These are phyloP conservation scores for Cutaneotrichosporon arboriforme DNA, from an alignment of 1,284 basidiomycete genomes.

Conservation along the genomic window DNA sequence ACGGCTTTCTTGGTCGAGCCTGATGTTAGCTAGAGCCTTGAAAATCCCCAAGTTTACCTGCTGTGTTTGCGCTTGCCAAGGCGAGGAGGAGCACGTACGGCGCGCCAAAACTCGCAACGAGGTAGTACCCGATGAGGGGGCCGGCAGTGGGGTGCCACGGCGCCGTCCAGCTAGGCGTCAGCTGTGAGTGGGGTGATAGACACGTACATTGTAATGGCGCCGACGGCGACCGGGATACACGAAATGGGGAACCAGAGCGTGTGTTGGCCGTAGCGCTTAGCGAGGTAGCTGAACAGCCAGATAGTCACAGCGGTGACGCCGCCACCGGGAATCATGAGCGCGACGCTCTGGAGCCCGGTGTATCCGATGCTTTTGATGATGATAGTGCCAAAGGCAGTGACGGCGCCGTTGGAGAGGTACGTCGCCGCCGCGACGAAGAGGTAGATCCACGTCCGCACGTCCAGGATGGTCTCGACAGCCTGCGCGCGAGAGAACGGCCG, in stretches of 20 bases:
- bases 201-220: constrained; percentile 40
- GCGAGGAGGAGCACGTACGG: constrained; percentile 52
- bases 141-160: constrained; percentile 48
- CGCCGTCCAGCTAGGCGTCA: constrained; percentile 47
- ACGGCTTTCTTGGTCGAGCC: constrained; percentile 52
- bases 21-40: background rate
- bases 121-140: constrained; percentile 52
- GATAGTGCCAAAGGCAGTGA: constrained; percentile 51
- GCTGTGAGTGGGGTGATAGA: background rate
- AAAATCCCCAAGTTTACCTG: constrained; percentile 24
- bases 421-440: constrained; percentile 45
- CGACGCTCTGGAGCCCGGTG: constrained; percentile 48
- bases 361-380: constrained; percentile 52
- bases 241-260: constrained; percentile 49
- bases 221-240: constrained; percentile 51
- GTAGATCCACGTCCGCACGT: constrained; percentile 51
- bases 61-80: constrained; percentile 49
- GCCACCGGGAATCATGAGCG: constrained; percentile 49
- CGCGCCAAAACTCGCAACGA: constrained; percentile 50
- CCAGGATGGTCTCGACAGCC: constrained; percentile 47
- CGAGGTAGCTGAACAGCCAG: constrained; percentile 48
- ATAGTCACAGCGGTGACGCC: constrained; percentile 49
- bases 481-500: constrained; percentile 45
- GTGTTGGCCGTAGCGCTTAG: constrained; percentile 37
- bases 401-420: constrained; percentile 45